Evolutionary conservation across 305 asterid species (phyloP).

Genomic region (Solanum hybrid): DNA sequence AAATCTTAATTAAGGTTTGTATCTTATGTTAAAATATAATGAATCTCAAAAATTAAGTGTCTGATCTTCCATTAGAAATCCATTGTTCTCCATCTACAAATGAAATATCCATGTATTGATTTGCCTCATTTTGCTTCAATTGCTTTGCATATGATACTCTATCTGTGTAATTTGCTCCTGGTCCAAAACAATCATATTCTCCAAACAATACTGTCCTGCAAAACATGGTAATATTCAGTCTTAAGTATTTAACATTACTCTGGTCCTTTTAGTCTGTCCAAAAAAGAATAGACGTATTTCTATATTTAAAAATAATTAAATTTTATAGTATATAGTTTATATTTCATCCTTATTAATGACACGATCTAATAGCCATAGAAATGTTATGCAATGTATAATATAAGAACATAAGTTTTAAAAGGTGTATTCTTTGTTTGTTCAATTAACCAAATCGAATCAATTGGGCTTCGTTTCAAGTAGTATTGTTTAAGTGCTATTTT

Average conservation of each 20-base stretch:
- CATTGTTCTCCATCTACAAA: conserved; percentile 65
- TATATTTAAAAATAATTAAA: neutral
- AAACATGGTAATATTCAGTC: neutral
- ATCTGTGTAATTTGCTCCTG: conserved; percentile 38
- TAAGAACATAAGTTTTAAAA: neutral
- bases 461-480: neutral
- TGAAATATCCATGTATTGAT: conserved; percentile 38
- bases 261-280: neutral
- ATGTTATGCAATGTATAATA: neutral
- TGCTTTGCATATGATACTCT: conserved; percentile 54
- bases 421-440: neutral
- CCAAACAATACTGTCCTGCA: conserved; percentile 65
- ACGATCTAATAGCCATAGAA: neutral
- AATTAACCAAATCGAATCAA: neutral
- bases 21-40: neutral
- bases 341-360: neutral
- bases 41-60: neutral
- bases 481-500: too few relatives aligned
- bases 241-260: neutral
- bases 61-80: conserved; percentile 26
- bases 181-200: conserved; percentile 54
- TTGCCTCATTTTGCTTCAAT: conserved; percentile 44
- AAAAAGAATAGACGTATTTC: neutral
- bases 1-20: neutral
- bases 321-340: neutral